Base-by-base conservation (phyloP, 129 eudicot genomes). In the Pulicaria dysenterica region DNA sequence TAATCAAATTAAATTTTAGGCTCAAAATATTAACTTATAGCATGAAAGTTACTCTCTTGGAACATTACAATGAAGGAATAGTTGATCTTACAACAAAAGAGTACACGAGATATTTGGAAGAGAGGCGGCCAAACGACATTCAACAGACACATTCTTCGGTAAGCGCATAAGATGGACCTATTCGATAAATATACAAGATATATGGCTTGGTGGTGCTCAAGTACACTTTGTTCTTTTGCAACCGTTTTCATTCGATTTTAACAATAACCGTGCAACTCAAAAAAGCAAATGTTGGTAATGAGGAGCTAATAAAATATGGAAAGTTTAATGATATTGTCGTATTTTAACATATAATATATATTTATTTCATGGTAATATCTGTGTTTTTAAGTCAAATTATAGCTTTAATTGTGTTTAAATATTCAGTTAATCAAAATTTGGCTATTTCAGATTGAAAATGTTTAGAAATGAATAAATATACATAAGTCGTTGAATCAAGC, bases 171-270 rank as follows among this genome's bases (percentile, higher is more conserved):
- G 96, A 95, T 87, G 40, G 39, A 55, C 46, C 13, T 38, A 47
- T 54, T 51, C n/a, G 10, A 11, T 60, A 57, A 0, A 10, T 59
- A 12, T 47, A 63, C 43, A 38, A 50, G 54, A 40, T 51, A 58
- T 48, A 39, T 41, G 46, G 50, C 36, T 19, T 61, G 11, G 61
- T 62, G n/a, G n/a, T n/a, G 73, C 65, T 24, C 70, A 64, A 75
- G 40, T 56, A 42, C 36, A 1, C 12, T 69, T 80, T 42, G 51
- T 48, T 55, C 38, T 73, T 39, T 68, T 80, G 87, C 89, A 91
- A 92, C 48, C 97, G 97, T 48, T 88, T 95, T 74, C 97, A 91
- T 84, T 85, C 97, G n/a, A 84, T 91, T 56, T 91, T 91, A 69
- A 91, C 89, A 61, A 85, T 91, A 68, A 88, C 88, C 17, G 85